Percentiles rank a stretch among this genome's conserved stretches.
Evolutionary conservation across 306 rosid species (phyloP).

Genomic region (Fagus crenata): DNA sequence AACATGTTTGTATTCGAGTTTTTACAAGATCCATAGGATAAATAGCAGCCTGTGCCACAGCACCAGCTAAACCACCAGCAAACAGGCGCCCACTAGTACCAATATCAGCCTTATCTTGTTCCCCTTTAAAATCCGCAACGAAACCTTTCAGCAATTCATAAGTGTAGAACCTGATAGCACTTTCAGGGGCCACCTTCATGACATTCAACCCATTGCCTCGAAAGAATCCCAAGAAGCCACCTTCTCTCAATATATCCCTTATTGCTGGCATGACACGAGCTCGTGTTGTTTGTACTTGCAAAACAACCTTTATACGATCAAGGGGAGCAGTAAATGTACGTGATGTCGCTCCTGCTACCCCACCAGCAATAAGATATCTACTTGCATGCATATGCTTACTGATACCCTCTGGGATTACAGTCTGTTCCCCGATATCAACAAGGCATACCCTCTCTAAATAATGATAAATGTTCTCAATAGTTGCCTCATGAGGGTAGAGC

Average conservation of each 20-base stretch:
- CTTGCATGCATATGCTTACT: constrained; percentile 79
- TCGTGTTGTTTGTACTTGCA: constrained; percentile 78
- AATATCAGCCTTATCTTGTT: constrained; percentile 48
- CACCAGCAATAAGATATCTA: constrained; percentile 91
- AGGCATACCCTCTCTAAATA: constrained; percentile 91
- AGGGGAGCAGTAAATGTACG: constrained; percentile 96
- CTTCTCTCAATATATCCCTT: constrained; percentile 66
- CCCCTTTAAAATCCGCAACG: constrained; percentile 54
- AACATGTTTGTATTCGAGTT: constrained; percentile 75
- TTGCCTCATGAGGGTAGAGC: constrained; percentile 93
- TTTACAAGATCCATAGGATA: constrained; percentile 93
- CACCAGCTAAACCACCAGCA: constrained; percentile 94
- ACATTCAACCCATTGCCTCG: constrained; percentile 94
- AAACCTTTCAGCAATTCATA: constrained; percentile 71
- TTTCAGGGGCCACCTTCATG: constrained; percentile 92
- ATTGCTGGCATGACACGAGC: constrained; percentile 73
- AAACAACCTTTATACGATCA: constrained; percentile 79
- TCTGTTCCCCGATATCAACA: constrained; percentile 91
- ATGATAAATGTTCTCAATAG: constrained; percentile 94
- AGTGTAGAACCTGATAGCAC: constrained; percentile 83
- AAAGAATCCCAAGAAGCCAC: constrained; percentile 77
- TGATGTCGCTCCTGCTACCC: constrained; percentile 90
- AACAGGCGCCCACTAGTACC: constrained; percentile 68
- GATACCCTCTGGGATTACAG: constrained; percentile 86
- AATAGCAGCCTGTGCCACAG: constrained; percentile 83